Base-by-base conservation (phyloP, 2,329 filamentous ascomycete genomes). In the Diaporthe citrichinensis region DNA sequence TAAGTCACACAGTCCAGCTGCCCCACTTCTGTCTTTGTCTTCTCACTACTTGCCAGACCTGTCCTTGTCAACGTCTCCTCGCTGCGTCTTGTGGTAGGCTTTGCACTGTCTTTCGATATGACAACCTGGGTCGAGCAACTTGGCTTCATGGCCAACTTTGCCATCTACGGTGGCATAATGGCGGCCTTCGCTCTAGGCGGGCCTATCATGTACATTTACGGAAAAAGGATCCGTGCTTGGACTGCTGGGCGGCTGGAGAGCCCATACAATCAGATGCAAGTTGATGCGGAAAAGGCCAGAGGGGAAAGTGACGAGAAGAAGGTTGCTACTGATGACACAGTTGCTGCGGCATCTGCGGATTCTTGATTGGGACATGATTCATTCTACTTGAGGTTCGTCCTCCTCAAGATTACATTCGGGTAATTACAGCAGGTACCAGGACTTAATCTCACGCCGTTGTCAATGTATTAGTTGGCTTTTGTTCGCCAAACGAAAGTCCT, bases 41-140 rank as follows among this genome's bases (percentile, higher is more conserved):
- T 44, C 59, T 65, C 28, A 74, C 39, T 59, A 6, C 10, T 55
- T 6, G 23, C 4, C n/a, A 80, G 78, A 4, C 78, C 79, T 17
- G 78, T 80, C 3, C 77, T 80, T 10, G 75, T 79, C 53, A 78
- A 78, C 58, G 75, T 78, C 12, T 79, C 79, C 8, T 78, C 79
- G 4, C 68, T 79, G 20, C 78, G 79, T 44, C 76, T 80, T 36
- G 71, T 80, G 10, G 68, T 79, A 51, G 78, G 76, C 20, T 80
- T 80, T 76, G 44, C 49, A 14, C 55, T 78, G 28, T 71, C 74
- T 25, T 79, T 78, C 51, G 53, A 78, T 23, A 76, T 73, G 20
- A 79, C 79, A 6, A 73, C 69, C n/a, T 80, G 77, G 78, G 72
- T 79, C 58, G 41, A 78, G 59, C 36, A 77, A 25, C 51, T 78